phyloP scores from a whole-genome alignment of 2,329 filamentous ascomycete species.

The Phyllosticta citribraziliensis region DNA sequence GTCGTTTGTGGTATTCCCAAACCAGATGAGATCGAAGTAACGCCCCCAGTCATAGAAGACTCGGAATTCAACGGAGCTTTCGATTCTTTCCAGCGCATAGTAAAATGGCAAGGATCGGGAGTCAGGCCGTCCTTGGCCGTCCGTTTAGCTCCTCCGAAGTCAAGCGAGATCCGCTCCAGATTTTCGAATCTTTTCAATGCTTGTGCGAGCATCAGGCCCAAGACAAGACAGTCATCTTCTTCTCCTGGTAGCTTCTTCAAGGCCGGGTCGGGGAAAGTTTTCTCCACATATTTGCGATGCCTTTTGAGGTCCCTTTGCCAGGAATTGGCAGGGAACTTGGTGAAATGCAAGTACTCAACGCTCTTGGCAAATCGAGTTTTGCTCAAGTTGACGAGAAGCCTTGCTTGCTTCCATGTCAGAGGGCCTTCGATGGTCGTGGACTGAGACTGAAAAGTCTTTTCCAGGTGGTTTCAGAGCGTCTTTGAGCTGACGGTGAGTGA shows the following conservation, averaged over 20 bases:
- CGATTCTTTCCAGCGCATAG: not conserved
- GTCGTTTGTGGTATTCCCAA: too few species aligned
- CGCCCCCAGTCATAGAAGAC: not conserved
- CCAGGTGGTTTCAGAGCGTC: not conserved
- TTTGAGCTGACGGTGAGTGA: not conserved
- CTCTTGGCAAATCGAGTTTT: not conserved
- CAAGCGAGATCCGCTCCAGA: not conserved
- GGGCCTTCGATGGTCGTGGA: not conserved
- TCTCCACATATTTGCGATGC: not conserved
- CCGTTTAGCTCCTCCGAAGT: not conserved
- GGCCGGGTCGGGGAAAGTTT: not conserved
- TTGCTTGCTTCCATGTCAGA: not conserved
- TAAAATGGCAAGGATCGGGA: not conserved
- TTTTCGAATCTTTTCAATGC: not conserved
- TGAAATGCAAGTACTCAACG: not conserved
- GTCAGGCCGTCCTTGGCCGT: not conserved
- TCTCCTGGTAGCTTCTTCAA: not conserved
- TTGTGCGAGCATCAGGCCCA: not conserved
- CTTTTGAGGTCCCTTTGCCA: not conserved
- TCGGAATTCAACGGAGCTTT: not conserved
- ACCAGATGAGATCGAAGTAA: too few species aligned
- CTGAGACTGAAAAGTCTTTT: not conserved
- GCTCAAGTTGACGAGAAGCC: not conserved
- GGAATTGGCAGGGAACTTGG: not conserved
- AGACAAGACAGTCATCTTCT: not conserved